Evolutionary conservation across 257 asterid species (phyloP).

Genomic region (Nicotiana obtusifolia): DNA sequence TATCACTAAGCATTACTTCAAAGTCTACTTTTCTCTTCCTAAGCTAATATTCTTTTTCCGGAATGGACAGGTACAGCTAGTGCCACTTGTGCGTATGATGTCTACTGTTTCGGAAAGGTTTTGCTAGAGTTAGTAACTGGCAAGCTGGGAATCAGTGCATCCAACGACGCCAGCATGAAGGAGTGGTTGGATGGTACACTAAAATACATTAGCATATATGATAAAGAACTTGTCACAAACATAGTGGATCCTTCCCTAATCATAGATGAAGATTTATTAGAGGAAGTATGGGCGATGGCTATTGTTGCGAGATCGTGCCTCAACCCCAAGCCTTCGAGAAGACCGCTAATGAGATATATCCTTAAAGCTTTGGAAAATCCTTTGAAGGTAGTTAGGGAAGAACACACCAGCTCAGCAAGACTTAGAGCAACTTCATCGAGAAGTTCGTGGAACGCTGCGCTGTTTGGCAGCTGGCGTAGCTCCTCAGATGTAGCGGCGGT

Average conservation of each 20-base stretch:
- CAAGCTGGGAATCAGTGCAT: conserved; percentile 80
- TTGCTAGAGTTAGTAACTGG: conserved; percentile 93
- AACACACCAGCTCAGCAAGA: conserved; percentile 67
- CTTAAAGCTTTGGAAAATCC: conserved; percentile 94
- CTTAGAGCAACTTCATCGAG: conserved; percentile 70
- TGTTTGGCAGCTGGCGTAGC: conserved; percentile 91
- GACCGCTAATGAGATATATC: conserved; percentile 86
- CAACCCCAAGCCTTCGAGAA: conserved; percentile 75
- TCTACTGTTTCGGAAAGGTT: conserved; percentile 89
- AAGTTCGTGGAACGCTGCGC: conserved; percentile 88
- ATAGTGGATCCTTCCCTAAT: conserved; percentile 80
- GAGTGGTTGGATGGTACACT: conserved; percentile 65
- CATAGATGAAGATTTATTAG: conserved; percentile 83
- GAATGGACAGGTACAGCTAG: conserved; percentile 47
- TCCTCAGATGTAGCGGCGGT: conserved; percentile 54
- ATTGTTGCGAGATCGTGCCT: conserved; percentile 89
- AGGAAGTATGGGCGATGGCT: conserved; percentile 99
- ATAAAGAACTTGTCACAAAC: conserved; percentile 82
- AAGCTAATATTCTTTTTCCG: neutral
- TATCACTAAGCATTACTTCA: neutral
- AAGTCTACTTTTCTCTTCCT: neutral
- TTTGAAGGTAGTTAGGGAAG: conserved; percentile 83
- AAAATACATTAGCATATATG: conserved; percentile 69
- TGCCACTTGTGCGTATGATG: conserved; percentile 77
- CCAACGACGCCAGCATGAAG: conserved; percentile 50